A percentile compares a stretch with the other conserved stretches of the same genome.
Evolutionary conservation across 1,284 basidiomycete genomes (phyloP).

Genomic region (Microbotryomycetes sp.): DNA sequence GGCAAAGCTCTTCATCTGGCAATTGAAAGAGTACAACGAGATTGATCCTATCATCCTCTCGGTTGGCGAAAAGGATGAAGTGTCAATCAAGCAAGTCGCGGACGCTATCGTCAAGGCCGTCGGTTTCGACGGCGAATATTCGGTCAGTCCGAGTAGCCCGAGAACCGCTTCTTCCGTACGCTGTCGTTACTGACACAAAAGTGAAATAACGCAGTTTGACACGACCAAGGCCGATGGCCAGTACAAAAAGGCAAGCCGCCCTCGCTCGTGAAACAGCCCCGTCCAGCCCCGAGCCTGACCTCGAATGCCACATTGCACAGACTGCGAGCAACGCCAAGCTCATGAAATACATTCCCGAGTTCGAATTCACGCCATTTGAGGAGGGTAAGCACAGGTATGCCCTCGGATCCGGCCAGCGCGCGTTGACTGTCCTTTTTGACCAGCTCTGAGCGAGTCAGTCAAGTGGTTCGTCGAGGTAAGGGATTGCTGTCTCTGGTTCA

Average conservation of each 20-base stretch:
- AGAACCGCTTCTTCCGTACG: constrained; percentile 1
- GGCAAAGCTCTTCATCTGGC: constrained; percentile 87
- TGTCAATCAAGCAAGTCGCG: constrained; percentile 75
- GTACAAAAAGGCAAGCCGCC: constrained; percentile 56
- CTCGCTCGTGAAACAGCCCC: too few relatives aligned
- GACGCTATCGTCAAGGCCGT: constrained; percentile 74
- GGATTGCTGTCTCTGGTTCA: background rate
- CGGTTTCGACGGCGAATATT: constrained; percentile 63
- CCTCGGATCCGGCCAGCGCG: too few relatives aligned
- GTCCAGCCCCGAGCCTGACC: too few relatives aligned
- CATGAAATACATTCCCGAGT: constrained; percentile 54
- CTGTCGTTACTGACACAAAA: background rate
- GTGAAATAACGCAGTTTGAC: constrained; percentile 38
- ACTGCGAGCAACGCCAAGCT: constrained; percentile 86
- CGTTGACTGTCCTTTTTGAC: constrained; percentile 3
- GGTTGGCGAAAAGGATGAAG: constrained; percentile 80
- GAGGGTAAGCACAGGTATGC: constrained; percentile 52
- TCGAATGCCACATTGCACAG: too few relatives aligned
- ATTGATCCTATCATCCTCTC: constrained; percentile 83
- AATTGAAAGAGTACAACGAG: constrained; percentile 69
- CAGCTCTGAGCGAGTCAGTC: constrained; percentile 62
- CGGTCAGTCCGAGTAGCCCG: constrained; percentile 44
- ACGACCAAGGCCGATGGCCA: constrained; percentile 61
- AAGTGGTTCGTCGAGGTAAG: constrained; percentile 61
- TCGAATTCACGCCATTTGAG: constrained; percentile 82